Evolutionary conservation across 192 early-diverging fungal genomes (phyloP), one percentile per base, ranked within the genome.

Genomic region (Coemansia sp.): DNA sequence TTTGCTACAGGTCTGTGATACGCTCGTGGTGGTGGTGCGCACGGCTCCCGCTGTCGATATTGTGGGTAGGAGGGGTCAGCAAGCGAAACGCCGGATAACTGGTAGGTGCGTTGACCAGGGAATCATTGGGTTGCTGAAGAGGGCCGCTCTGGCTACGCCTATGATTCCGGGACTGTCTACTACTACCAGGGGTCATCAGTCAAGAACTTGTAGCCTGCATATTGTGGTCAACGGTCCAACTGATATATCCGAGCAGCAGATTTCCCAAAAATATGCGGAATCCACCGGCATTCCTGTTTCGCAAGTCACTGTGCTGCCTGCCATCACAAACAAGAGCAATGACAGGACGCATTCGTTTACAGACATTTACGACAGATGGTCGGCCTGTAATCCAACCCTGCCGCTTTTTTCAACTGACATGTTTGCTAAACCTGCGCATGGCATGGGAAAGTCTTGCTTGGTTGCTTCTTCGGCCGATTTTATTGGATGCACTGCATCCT

Each of bases 1-100:
- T 12, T 11, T 77, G 61, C 67, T 82, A 52, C 74, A 71, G n/a
- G 48, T 71, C 34, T 71, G 79, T 62, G 71, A 76, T 51, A 59
- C 62, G 0, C 38, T 82, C 22, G 8, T 82, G 22, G 74, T 82
- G 4, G 38, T 73, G 43, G 67, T 82, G 35, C 68, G 70, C 2
- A 9, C 39, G 4, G 39, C 39, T 41, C 9, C 39, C 9, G 39
- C 39, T 41, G 54, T 60, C 17, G 41, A 53, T 2, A 39, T 20
- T 22, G 20, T 11, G 5, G 33, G 56, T 32, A 34, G 15, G 28
- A 34, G 28, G 5, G 33, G 15, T 4, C 28, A 35, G 56, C 20
- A 28, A 58, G 14, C 22, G 56, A 22, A 58, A 58, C 56, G 52
- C 17, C 5, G 17, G 52, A 15, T 53, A 5, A 5, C 14, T 17